Evolutionary conservation across 352 stramenopile species (phyloP).

Genomic region (Blastocystis sp.): DNA sequence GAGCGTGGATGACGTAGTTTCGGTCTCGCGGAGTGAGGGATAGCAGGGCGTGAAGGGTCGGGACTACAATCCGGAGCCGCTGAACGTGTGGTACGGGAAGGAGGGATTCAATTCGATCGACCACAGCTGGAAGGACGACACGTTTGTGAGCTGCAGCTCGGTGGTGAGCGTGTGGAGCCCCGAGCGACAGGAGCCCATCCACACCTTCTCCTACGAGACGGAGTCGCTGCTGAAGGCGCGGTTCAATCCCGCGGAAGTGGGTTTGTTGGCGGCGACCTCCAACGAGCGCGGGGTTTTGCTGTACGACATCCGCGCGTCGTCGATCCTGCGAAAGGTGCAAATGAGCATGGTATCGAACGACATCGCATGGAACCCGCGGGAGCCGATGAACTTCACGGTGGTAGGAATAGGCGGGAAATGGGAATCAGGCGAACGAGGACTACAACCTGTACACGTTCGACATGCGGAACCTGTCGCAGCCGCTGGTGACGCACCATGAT

Average conservation of each 20-base stretch:
- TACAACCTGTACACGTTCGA: conserved; percentile 98
- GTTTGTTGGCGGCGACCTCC: conserved; percentile 83
- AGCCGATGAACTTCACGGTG: conserved; percentile 95
- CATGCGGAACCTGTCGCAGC: conserved; percentile 86
- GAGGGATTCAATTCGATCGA: conserved; percentile 80
- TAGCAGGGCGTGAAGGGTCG: conserved; percentile 39
- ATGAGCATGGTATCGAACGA: conserved; percentile 86
- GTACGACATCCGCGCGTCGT: conserved; percentile 78
- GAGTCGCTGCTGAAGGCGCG: conserved; percentile 85
- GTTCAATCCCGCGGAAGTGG: conserved; percentile 87
- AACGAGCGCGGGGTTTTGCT: conserved; percentile 79
- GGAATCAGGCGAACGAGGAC: conserved; percentile 83
- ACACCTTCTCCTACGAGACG: conserved; percentile 78
- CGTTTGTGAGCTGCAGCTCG: conserved; percentile 79
- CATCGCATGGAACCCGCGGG: conserved; percentile 95
- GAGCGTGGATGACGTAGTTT: conserved; percentile 3
- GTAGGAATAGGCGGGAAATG: conserved; percentile 59
- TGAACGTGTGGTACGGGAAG: conserved; percentile 72
- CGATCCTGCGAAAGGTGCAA: conserved; percentile 88
- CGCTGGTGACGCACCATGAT: conserved; percentile 87
- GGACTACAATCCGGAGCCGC: conserved; percentile 59
- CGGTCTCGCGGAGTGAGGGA: not conserved
- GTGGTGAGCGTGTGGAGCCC: conserved; percentile 88
- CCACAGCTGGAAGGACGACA: conserved; percentile 84
- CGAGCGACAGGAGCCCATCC: conserved; percentile 77